Base-by-base conservation (phyloP, 2,329 filamentous ascomycete species). In the Penicillium sp. region DNA sequence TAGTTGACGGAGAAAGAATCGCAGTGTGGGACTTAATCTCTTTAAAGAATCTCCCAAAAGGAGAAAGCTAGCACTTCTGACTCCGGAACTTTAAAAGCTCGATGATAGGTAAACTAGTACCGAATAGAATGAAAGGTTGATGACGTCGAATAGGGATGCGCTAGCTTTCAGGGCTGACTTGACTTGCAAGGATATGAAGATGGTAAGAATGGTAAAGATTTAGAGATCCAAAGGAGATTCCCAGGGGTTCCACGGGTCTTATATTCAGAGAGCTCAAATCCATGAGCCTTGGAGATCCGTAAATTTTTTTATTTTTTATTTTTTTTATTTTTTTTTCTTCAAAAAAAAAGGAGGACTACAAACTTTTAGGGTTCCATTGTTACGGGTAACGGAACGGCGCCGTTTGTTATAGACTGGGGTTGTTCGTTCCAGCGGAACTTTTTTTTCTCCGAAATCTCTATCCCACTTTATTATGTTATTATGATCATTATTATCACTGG, bases 321-420 rank as follows among this genome's bases (percentile, higher is more conserved):
- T 20, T 20, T 20, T 3, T 20, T 20, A 3, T 20, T 20, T 20
- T 20, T 20, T 20, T 20, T 20, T 20, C 3, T 20, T 20, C n/a
- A 44, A 40, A 51, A 55, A 53, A 58, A 56, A 51, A 46, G 34
- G 46, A 54, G 45, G 37, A 50, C 44, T 52, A 49, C 18, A 48
- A 48, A 51, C 42, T 51, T 51, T 55, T 55, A 57, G 56, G 52
- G 52, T 55, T 57, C 50, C 52, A 55, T 56, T 52, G 46, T 52
- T 55, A 54, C 50, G 44, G 44, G 48, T 42, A 46, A 47, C 28
- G 42, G 42, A 47, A 45, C 42, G 48, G 42, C 39, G 39, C 47
- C 47, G 55, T 58, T 56, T 50, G 48, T 51, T 51, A 38, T 31
- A 38, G 40, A 44, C 50, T 36, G 47, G 50, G 50, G 47, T 49